Evolutionary conservation across 352 stramenopile species (phyloP).

Genomic region (Pythium utonaiense): DNA sequence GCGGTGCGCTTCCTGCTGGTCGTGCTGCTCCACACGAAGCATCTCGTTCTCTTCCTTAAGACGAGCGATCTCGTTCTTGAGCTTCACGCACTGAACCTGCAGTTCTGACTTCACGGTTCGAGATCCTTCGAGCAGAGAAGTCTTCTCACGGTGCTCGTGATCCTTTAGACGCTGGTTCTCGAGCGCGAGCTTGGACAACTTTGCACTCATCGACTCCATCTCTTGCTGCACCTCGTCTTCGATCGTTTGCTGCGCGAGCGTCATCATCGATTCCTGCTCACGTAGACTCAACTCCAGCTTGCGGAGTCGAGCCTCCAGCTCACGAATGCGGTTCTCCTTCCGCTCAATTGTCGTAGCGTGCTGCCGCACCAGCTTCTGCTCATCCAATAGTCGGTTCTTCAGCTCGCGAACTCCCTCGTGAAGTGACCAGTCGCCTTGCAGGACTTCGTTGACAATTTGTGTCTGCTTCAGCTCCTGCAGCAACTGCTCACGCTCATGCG

Average conservation of each 20-base stretch:
- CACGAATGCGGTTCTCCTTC: conserved; percentile 19
- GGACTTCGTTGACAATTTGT: conserved; percentile 16
- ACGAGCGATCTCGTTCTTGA: conserved; percentile 34
- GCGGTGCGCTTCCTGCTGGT: conserved; percentile 6
- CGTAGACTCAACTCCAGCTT: conserved; percentile 13
- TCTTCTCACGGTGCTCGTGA: conserved; percentile 19
- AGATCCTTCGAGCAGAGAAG: conserved; percentile 12
- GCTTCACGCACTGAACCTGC: conserved; percentile 40
- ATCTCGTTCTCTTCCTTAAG: conserved; percentile 19
- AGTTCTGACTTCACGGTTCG: conserved; percentile 16
- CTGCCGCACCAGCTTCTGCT: conserved; percentile 17
- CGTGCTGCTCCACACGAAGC: conserved; percentile 30
- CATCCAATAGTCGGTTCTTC: conserved; percentile 13
- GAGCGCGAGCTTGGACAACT: conserved; percentile 46
- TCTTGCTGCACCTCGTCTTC: conserved; percentile 40
- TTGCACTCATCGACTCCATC: conserved; percentile 38
- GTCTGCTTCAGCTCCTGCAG: conserved; percentile 32
- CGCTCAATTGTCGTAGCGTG: conserved; percentile 15
- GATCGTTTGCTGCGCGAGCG: conserved; percentile 38
- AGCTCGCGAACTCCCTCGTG: conserved; percentile 22
- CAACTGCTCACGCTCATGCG: conserved; percentile 50
- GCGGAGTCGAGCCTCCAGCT: conserved; percentile 16
- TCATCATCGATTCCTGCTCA: conserved; percentile 4
- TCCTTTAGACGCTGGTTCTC: conserved; percentile 50
- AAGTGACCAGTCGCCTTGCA: conserved; percentile 19